Conservation (phyloP, 2,329 filamentous ascomycete genomes). For the Aureobasidium sp. region DNA sequence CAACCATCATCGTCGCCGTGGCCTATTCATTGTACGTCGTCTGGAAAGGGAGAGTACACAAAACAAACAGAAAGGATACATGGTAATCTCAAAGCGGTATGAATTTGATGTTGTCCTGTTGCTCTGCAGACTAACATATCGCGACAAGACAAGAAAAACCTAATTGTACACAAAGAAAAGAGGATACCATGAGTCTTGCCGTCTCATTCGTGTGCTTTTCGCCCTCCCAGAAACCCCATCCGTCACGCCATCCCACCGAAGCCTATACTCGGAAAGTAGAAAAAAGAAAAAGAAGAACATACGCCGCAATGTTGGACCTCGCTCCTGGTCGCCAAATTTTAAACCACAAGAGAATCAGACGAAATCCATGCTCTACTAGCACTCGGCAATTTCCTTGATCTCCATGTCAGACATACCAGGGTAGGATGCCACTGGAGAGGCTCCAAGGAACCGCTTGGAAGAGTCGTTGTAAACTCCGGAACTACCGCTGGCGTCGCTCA, state of each 20-base stretch:
- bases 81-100: neutral
- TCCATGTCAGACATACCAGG: neutral
- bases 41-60: no score
- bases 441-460: neutral
- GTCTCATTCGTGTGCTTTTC: slow-evolving; percentile 1
- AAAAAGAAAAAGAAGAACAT: neutral
- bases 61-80: no score
- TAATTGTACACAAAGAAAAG: neutral
- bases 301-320: neutral
- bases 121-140: neutral
- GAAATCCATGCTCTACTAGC: neutral
- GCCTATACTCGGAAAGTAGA: neutral
- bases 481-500: neutral
- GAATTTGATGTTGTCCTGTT: slow-evolving; percentile 1
- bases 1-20: no score
- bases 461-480: neutral
- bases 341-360: neutral
- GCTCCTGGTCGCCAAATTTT: neutral
- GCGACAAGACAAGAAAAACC: neutral
- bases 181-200: neutral
- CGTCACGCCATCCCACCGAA: neutral
- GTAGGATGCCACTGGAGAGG: neutral
- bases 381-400: neutral
- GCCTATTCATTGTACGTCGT: no score
- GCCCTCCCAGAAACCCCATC: neutral